Evolutionary conservation across 805 yeast species (phyloP).

Genomic region (Alloascoidea africana): DNA sequence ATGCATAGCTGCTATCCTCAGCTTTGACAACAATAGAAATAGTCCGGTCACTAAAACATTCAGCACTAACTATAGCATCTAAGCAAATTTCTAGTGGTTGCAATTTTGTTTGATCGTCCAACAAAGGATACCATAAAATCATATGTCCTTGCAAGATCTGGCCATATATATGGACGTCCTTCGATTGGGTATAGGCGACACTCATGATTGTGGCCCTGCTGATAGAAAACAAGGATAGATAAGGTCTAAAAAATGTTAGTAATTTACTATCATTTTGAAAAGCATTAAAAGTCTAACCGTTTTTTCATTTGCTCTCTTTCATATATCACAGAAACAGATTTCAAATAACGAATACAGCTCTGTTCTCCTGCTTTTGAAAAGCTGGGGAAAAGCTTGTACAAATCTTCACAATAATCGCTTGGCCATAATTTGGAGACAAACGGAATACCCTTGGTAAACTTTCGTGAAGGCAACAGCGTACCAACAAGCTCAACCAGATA

Average conservation of each 20-base stretch:
- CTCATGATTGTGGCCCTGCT: neutral
- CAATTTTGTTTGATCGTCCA: neutral
- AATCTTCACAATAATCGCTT: neutral
- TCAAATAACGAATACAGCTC: neutral
- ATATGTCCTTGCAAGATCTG: neutral
- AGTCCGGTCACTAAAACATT: neutral
- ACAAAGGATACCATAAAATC: neutral
- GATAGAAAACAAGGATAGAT: neutral
- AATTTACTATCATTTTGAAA: no score
- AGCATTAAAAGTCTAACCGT: no score
- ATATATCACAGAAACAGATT: neutral
- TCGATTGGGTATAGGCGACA: neutral
- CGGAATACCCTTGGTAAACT: neutral
- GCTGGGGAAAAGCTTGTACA: neutral
- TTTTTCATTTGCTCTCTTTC: neutral
- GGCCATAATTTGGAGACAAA: neutral
- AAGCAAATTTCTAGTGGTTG: slow-evolving; percentile 1
- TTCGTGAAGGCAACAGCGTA: neutral
- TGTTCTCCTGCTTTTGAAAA: neutral
- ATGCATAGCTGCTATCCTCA: neutral
- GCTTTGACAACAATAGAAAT: neutral
- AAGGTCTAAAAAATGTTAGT: no score
- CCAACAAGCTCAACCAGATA: neutral
- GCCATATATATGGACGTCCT: no score
- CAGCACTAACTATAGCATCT: neutral